Conservation (phyloP, 2,329 filamentous ascomycete genomes). For the Graphiopsis chlorocephala region DNA sequence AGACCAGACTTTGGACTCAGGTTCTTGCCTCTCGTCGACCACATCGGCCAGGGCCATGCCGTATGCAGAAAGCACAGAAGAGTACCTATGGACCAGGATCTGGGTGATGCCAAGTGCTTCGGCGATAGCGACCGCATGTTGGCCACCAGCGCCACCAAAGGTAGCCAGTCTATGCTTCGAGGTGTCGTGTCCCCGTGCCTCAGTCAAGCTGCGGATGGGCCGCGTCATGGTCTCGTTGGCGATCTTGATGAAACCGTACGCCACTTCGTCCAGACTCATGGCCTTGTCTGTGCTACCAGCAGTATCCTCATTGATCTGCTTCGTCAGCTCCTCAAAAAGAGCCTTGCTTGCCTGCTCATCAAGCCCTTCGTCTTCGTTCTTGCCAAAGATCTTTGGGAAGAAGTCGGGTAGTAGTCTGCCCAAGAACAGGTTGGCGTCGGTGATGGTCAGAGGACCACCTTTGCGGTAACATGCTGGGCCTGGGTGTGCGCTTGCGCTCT, state of each 20-base stretch:
- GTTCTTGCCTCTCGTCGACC: slow-evolving; percentile 85
- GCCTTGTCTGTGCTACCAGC: slow-evolving; percentile 57
- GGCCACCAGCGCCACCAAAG: slow-evolving; percentile 87
- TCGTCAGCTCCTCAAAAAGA: slow-evolving; percentile 71
- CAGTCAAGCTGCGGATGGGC: slow-evolving; percentile 84
- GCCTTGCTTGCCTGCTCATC: slow-evolving; percentile 73
- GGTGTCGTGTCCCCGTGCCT: slow-evolving; percentile 88
- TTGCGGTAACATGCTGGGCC: slow-evolving; percentile 91
- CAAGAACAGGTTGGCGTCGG: slow-evolving; percentile 84
- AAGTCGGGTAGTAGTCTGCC: slow-evolving; percentile 83
- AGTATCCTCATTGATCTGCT: slow-evolving; percentile 74
- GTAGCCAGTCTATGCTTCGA: slow-evolving; percentile 87
- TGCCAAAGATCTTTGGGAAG: slow-evolving; percentile 93
- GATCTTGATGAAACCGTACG: slow-evolving; percentile 84
- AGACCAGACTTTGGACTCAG: slow-evolving; percentile 61
- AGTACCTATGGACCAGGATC: slow-evolving; percentile 83
- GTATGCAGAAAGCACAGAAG: slow-evolving; percentile 84
- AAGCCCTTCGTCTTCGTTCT: slow-evolving; percentile 77
- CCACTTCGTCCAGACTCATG: slow-evolving; percentile 80
- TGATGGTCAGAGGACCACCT: slow-evolving; percentile 85
- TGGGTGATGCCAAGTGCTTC: slow-evolving; percentile 79
- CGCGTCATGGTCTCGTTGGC: slow-evolving; percentile 90
- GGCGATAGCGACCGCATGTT: slow-evolving; percentile 89
- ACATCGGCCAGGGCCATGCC: slow-evolving; percentile 92
- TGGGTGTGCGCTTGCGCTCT: slow-evolving; percentile 84